Evolutionary conservation across 192 early-diverging fungal genomes (phyloP), one percentile per base, ranked within the genome.

Genomic region (Coemansia guatemalensis): DNA sequence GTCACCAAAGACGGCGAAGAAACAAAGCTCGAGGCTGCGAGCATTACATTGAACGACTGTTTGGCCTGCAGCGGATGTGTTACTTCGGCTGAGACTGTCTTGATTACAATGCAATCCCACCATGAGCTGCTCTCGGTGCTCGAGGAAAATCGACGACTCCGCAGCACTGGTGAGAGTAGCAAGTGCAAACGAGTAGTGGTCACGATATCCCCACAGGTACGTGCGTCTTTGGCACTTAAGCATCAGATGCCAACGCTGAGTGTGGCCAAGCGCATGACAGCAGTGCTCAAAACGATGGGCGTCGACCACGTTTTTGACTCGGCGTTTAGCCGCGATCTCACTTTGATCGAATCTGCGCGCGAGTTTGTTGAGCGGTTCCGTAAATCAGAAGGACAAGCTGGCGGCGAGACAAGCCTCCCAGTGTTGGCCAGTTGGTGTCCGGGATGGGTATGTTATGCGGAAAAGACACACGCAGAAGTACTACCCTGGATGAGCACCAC

Each of bases 371-470:
- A 85, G 25, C 81, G 94, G 33, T 96, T 83, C 56, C 64, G 72
- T 5, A 68, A 63, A 3, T 57, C 68, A 0, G 69, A 88, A 25
- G 70, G 73, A 22, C 61, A 69, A 2, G 54, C 44, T 2, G 65
- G 75, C 29, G 62, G 55, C 6, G 62, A 41, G n/a, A 56, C 53
- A 30, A 50, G 44, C 12, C 57, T 92, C 35, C 86, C 86, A n/a
- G 84, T 89, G 78, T 60, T 88, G 12, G 86, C 86, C 17, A 88
- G 86, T 44, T 75, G 85, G 56, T 88, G 85, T 55, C 85, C 87
- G 52, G 95, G 96, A 14, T 99, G 95, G 95, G 92, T 99, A 24
- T 99, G 97, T 78, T 99, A 99, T 64, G 95, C 95, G 12, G 97
- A 99, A 81, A 99, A 98, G 79, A 98, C 97, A 0, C 96, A 99